phyloP scores from a whole-genome alignment of 1,284 basidiomycete genomes.

The Ustilago nuda region DNA sequence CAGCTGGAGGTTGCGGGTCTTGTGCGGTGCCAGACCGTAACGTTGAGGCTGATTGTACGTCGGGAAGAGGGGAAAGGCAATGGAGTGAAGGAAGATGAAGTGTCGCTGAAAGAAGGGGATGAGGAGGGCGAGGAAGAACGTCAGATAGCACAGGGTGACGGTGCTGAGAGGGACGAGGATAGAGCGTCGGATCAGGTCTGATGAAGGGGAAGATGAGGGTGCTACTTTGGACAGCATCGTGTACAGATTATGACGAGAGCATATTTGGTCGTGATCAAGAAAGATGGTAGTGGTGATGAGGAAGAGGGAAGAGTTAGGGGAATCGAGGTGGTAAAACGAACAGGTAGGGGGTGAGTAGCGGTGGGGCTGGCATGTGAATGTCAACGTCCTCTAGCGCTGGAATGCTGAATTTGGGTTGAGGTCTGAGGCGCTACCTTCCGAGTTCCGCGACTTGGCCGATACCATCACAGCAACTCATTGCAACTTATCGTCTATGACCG shows the following conservation, averaged over 20 bases:
- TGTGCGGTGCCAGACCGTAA: conserved; percentile 75
- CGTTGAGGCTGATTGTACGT: conserved; percentile 23
- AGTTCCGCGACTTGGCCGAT: conserved; percentile 1
- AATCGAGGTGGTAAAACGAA: background rate
- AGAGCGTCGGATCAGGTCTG: conserved; percentile 13
- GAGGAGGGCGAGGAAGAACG: conserved; percentile 47
- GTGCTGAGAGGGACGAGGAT: conserved; percentile 26
- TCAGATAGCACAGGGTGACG: conserved; percentile 27
- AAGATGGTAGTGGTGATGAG: background rate
- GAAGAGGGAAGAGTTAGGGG: background rate
- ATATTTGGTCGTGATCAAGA: background rate
- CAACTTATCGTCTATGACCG: too few relatives aligned
- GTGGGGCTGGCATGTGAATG: background rate
- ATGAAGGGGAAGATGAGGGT: background rate
- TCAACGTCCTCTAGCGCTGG: conserved; percentile 18
- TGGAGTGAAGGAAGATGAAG: conserved; percentile 53
- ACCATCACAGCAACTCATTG: conserved; percentile 1
- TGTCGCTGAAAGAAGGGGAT: conserved; percentile 35
- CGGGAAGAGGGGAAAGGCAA: conserved; percentile 51
- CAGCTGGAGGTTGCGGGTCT: conserved; percentile 80
- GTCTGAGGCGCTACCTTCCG: conserved; percentile 9
- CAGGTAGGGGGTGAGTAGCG: background rate
- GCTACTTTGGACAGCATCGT: background rate
- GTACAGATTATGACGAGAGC: background rate
- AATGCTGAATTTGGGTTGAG: conserved; percentile 17